Percentiles rank a stretch among this genome's conserved stretches.
Evolutionary conservation across 2,329 filamentous ascomycete genomes (phyloP).

Genomic region (Helotiales sp.): DNA sequence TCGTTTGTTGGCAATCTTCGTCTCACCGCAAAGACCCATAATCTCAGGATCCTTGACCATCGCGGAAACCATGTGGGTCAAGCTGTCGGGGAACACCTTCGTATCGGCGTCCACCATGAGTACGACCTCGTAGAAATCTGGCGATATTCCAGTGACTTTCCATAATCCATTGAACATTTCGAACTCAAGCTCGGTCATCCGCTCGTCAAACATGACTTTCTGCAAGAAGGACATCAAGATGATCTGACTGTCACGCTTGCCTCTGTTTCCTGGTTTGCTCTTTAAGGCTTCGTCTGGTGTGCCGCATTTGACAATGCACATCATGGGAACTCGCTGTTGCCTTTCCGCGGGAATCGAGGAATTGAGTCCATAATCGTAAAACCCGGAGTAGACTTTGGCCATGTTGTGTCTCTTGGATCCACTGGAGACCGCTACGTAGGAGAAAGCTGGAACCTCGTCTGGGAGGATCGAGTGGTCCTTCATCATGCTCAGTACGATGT

Average conservation of each 20-base stretch:
- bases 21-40: conserved; percentile 98
- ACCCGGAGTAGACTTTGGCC: conserved; percentile 97
- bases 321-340: conserved; percentile 97
- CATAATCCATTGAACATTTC: conserved; percentile 99
- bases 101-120: conserved; percentile 99
- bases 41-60: conserved; percentile 99
- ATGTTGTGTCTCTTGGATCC: conserved; percentile 99
- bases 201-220: conserved; percentile 99
- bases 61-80: conserved; percentile 98
- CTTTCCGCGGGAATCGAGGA: conserved; percentile 82
- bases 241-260: conserved; percentile 98
- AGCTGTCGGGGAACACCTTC: conserved; percentile 96
- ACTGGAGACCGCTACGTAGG: conserved; percentile 94
- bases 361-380: conserved; percentile 91
- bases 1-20: conserved; percentile 98
- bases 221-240: conserved; percentile 99
- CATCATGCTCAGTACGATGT: conserved; percentile 92
- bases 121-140: conserved; percentile 96
- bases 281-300: conserved; percentile 83
- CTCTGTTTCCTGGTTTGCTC: conserved; percentile 92
- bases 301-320: conserved; percentile 93
- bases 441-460: conserved; percentile 86
- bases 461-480: conserved; percentile 82
- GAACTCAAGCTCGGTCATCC: conserved; percentile 98
- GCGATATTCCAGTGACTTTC: conserved; percentile 98